These are phyloP conservation scores for Pistacia atlantica DNA, from an alignment of 345 rosid species.

Conservation along the genomic window DNA sequence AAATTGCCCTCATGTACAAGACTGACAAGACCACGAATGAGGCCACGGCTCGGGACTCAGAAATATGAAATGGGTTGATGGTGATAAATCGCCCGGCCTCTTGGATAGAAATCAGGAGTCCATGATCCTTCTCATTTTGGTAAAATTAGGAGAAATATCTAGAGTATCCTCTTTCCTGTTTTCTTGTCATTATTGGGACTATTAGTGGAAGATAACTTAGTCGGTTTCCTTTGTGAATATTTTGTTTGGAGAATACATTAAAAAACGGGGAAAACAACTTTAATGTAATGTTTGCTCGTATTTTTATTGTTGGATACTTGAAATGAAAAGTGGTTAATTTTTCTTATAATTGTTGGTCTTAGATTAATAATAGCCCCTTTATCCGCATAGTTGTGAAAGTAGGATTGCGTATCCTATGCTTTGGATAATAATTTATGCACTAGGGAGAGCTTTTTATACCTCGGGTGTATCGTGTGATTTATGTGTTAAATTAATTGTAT, in stretches of 20 bases:
- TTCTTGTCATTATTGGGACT: constrained; percentile 1
- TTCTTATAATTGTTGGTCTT: too few species aligned
- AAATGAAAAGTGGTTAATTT: constrained; percentile 1
- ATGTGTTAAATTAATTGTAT: too few species aligned
- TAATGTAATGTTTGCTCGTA: not conserved
- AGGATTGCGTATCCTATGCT: too few species aligned
- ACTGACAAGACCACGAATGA: constrained; percentile 18
- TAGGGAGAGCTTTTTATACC: too few species aligned
- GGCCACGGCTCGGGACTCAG: constrained; percentile 22
- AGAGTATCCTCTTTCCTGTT: not conserved
- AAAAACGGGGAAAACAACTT: constrained; percentile 8
- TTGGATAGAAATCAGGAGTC: not conserved
- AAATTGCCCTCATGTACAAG: constrained; percentile 24
- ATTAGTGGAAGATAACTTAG: not conserved
- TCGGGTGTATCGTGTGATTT: too few species aligned
- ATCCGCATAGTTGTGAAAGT: too few species aligned
- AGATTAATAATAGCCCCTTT: too few species aligned
- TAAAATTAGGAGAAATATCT: not conserved
- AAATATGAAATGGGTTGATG: constrained; percentile 20
- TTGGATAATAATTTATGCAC: too few species aligned
- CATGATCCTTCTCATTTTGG: constrained; percentile 1
- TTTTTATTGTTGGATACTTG: not conserved
- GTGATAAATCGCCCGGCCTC: not conserved
- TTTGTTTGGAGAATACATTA: constrained; percentile 7
- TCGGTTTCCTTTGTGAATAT: constrained; percentile 15